A percentile compares a stretch with the other conserved stretches of the same genome.
phyloP scores from a whole-genome alignment of 495 filamentous ascomycete genomes.

The Trichoderma reesei region DNA sequence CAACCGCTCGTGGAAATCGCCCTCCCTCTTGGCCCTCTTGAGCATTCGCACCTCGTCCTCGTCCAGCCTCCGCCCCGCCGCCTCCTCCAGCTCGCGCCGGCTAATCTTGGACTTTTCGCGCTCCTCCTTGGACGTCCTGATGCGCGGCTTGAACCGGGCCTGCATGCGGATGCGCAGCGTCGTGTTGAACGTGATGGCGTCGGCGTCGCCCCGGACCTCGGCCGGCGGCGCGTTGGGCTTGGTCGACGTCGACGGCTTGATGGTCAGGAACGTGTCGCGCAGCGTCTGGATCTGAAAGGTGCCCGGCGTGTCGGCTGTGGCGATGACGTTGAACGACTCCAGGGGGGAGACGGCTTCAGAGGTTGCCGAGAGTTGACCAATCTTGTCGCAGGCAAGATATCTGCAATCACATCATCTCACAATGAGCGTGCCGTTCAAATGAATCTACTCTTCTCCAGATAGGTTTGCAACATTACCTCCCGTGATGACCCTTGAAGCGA shows the following conservation, averaged over 20 bases:
- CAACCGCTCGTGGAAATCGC: constrained; percentile 82
- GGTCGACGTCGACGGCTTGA: constrained; percentile 32
- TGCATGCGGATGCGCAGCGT: constrained; percentile 86
- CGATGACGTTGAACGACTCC: constrained; percentile 69
- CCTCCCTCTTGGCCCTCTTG: constrained; percentile 74
- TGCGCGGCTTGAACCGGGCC: constrained; percentile 77
- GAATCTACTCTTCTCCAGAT: not conserved
- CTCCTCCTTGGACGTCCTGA: constrained; percentile 66
- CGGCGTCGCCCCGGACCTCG: constrained; percentile 72
- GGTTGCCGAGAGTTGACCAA: constrained; percentile 65
- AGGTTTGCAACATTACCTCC: constrained; percentile 55
- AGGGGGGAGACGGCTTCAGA: constrained; percentile 70
- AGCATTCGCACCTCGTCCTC: constrained; percentile 78
- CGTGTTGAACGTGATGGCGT: constrained; percentile 59
- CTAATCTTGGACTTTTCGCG: constrained; percentile 79
- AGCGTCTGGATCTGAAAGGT: constrained; percentile 61
- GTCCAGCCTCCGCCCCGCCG: constrained; percentile 63
- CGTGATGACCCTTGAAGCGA: constrained; percentile 81
- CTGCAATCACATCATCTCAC: too few species aligned
- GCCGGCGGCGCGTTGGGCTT: constrained; percentile 16
- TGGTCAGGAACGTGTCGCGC: constrained; percentile 49
- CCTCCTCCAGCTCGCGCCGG: constrained; percentile 75
- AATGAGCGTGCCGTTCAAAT: too few species aligned
- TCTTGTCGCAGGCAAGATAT: constrained; percentile 74
- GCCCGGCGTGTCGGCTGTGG: constrained; percentile 51